Evolutionary conservation across 2,329 filamentous ascomycete genomes (phyloP).

Genomic region (Ramichloridium luteum): DNA sequence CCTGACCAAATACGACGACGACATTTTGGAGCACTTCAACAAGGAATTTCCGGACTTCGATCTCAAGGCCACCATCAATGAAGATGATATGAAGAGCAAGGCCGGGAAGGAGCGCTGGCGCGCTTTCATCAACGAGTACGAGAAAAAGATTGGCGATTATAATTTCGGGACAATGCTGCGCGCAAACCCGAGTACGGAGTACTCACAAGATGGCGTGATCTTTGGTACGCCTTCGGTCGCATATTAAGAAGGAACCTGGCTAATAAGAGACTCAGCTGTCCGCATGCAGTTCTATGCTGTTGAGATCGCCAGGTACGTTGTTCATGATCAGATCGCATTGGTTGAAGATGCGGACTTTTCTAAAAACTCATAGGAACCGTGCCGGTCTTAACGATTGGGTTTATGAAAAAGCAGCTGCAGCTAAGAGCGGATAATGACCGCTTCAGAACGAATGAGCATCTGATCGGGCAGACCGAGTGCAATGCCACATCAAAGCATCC

Average conservation of each 20-base stretch:
- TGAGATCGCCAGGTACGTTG: conserved; percentile 54
- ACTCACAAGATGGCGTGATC: conserved; percentile 79
- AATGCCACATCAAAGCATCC: too few relatives aligned
- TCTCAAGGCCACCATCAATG: conserved; percentile 64
- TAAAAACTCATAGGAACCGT: conserved; percentile 50
- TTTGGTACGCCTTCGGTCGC: too few relatives aligned
- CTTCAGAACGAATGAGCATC: too few relatives aligned
- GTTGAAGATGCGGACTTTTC: conserved; percentile 4
- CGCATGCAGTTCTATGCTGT: conserved; percentile 77
- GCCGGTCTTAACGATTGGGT: conserved; percentile 93
- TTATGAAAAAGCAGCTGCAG: too few relatives aligned
- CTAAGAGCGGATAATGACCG: too few relatives aligned
- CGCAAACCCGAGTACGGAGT: conserved; percentile 64
- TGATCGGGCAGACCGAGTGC: too few relatives aligned
- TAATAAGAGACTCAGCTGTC: conserved; percentile 35
- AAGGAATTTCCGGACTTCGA: conserved; percentile 88
- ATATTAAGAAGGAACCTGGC: conserved; percentile 17
- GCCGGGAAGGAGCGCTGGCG: conserved; percentile 87
- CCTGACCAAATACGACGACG: conserved; percentile 87
- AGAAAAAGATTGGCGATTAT: conserved; percentile 91
- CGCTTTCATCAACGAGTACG: conserved; percentile 84
- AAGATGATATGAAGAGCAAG: conserved; percentile 97
- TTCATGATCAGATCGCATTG: not conserved
- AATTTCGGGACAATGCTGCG: conserved; percentile 96
- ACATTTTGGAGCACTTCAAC: conserved; percentile 83